Conservation (phyloP, 176 grass and related monocot genomes). For the Raddia distichophylla region DNA sequence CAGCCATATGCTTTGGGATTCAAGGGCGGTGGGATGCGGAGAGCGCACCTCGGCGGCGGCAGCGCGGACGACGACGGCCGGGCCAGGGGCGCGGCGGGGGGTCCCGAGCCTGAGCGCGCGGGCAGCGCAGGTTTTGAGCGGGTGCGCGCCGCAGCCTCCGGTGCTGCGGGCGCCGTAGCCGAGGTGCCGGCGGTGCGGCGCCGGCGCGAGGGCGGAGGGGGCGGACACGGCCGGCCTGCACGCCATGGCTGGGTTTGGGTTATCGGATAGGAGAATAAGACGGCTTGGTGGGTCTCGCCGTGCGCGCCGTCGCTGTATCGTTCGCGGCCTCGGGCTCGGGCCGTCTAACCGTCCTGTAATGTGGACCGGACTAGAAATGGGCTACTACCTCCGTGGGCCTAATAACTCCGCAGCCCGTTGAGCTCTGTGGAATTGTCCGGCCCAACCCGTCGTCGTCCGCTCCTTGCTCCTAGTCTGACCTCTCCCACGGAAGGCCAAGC, state of each 20-base stretch:
- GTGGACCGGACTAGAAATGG: no score
- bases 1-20: no score
- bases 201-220: constrained; percentile 31
- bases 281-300: not conserved
- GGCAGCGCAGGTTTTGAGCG: constrained; percentile 7
- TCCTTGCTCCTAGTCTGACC: no score
- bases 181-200: not conserved
- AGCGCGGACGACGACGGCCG: constrained; percentile 43
- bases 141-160: not conserved
- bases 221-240: constrained; percentile 44
- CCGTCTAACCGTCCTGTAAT: not conserved
- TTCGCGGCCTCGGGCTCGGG: not conserved
- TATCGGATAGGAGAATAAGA: constrained; percentile 6
- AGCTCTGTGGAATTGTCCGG: no score
- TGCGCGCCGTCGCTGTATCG: not conserved
- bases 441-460: no score
- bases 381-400: no score
- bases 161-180: not conserved
- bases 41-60: constrained; percentile 41
- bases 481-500: no score
- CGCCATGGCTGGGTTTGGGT: constrained; percentile 35
- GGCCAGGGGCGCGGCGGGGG: constrained; percentile 30
- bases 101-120: constrained; percentile 25
- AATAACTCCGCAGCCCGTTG: no score
- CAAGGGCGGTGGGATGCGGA: not conserved